Evolutionary conservation across 2,329 filamentous ascomycete genomes (phyloP), one percentile per base, ranked within the genome.

Genomic region (Talaromyces amestolkiae): DNA sequence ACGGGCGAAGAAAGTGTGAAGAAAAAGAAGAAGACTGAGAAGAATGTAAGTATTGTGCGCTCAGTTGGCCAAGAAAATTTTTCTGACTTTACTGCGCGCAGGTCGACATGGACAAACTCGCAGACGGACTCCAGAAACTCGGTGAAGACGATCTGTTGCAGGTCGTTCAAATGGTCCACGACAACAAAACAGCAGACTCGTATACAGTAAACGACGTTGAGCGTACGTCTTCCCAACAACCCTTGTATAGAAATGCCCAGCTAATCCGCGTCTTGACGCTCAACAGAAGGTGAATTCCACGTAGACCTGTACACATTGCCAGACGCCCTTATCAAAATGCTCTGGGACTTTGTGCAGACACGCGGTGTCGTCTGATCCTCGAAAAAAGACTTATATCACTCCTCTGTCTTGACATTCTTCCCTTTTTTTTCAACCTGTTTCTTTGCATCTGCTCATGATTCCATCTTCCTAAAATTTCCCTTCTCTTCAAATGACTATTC

Each of bases 151-250:
- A 98, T 74, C 82, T 99, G 49, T 84, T 99, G 68, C 91, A 95
- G 71, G 92, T 98, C 27, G 96, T 99, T 67, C 94, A 98, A 81
- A 90, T 99, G 87, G 94, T 99, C 68, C 95, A 98, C 78, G 95
- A 99, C 80, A 92, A 97, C 81, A 98, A 98, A 84, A 89, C 87
- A 1, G 87, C 92, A 6, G 93, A 97, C 69, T 97, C 94, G 1
- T 98, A 97, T 80, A 96, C 94, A 59, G 93, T 96, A 82, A 98
- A 97, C 73, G 96, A 99, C 78, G 87, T 97, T 65, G 95, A 99
- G 74, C 91, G 92, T 96, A 82, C 81, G 90, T 85, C 62, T 17
- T 31, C 5, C 58, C n/a, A 35, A 2, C 19, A 6, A 9, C 51
- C 65, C 33, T 67, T 64, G n/a, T n/a, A 24, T 22, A 35, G 17